Evolutionary conservation across 345 rosid genomes (phyloP).

Genomic region (Theobroma cacao): DNA sequence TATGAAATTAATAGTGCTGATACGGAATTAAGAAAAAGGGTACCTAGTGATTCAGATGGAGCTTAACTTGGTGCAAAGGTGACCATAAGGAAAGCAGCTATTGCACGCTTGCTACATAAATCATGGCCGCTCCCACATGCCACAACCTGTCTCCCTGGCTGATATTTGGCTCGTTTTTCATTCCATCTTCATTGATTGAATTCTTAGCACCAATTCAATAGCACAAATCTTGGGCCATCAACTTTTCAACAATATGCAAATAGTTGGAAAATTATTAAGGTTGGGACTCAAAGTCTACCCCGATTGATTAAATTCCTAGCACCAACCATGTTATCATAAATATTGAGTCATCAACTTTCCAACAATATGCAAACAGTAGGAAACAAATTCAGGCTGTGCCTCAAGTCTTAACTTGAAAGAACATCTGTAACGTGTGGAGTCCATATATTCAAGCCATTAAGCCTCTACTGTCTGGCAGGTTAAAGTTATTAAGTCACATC

Average conservation of each 20-base stretch:
- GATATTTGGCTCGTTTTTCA: background rate
- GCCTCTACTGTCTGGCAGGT: background rate
- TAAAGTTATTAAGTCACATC: background rate
- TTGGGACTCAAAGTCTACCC: background rate
- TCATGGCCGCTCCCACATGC: background rate
- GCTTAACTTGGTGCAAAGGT: background rate
- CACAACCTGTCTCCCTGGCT: background rate
- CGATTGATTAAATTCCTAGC: background rate
- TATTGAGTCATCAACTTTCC: background rate
- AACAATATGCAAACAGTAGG: background rate
- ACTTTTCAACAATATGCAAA: background rate
- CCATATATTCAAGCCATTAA: background rate
- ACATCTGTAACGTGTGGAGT: background rate
- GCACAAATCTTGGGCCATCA: background rate
- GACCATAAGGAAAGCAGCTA: background rate
- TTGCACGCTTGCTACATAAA: constrained; percentile 8
- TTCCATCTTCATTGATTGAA: background rate
- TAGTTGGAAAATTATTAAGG: background rate
- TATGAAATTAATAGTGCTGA: background rate
- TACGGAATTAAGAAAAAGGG: background rate
- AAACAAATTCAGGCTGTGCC: background rate
- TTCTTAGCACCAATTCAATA: background rate
- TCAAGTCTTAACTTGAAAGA: background rate
- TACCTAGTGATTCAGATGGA: background rate
- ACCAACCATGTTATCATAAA: background rate